Evolutionary conservation across 768 basidiomycete genomes (phyloP).

Genomic region (Boletus vinaceobasis): DNA sequence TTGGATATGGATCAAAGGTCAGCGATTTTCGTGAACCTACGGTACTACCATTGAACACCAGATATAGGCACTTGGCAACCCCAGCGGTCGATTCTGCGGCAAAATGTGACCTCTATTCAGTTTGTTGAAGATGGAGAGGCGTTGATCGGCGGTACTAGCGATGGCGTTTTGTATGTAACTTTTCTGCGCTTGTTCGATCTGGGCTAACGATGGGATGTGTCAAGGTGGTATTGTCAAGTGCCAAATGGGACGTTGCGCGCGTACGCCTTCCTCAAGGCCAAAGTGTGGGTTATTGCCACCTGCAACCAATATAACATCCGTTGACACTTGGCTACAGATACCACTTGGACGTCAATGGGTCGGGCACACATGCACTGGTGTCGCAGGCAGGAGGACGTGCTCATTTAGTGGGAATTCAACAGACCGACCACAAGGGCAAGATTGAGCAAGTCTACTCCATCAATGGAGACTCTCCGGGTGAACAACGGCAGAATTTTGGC

Average conservation of each 20-base stretch:
- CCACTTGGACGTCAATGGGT: constrained; percentile 50
- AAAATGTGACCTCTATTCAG: constrained; percentile 59
- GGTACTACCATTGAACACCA: constrained; percentile 1
- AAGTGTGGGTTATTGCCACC: constrained; percentile 43
- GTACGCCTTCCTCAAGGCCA: constrained; percentile 54
- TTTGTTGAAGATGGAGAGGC: constrained; percentile 64
- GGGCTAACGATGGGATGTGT: constrained; percentile 10
- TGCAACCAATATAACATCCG: background rate
- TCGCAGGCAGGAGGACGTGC: constrained; percentile 49
- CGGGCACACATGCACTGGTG: constrained; percentile 50
- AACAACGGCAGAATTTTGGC: constrained; percentile 37
- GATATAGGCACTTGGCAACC: constrained; percentile 56
- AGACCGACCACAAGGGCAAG: constrained; percentile 48
- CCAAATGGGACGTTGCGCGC: constrained; percentile 64
- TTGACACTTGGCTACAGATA: constrained; percentile 37
- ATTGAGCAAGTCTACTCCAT: constrained; percentile 52
- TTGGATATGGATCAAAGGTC: constrained; percentile 63
- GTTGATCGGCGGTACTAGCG: constrained; percentile 64
- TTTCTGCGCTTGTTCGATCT: background rate
- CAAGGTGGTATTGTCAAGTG: constrained; percentile 66
- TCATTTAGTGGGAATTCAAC: constrained; percentile 48
- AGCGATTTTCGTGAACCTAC: background rate
- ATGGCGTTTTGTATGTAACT: constrained; percentile 58
- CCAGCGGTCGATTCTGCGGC: constrained; percentile 61
- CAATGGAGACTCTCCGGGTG: constrained; percentile 32